Conservation (phyloP, 1,284 basidiomycete species). For the Trichosporon sp. region DNA sequence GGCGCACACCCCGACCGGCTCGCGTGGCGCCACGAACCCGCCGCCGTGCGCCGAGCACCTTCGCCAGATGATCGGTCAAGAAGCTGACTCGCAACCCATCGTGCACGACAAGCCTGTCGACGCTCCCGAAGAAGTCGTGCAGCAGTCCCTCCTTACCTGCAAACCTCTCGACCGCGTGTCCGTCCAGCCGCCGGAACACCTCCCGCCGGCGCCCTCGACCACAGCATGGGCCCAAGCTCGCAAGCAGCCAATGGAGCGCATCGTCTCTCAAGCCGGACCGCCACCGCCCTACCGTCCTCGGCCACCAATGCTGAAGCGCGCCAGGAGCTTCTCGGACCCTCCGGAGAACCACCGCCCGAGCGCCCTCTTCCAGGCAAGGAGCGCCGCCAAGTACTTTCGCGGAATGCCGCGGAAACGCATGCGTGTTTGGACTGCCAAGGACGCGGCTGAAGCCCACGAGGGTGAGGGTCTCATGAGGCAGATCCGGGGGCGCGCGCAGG, state of each 20-base stretch:
- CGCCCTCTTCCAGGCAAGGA: slow-evolving; percentile 23
- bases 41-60: slow-evolving; percentile 29
- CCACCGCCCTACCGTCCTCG: slow-evolving; percentile 1
- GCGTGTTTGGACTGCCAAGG: slow-evolving; percentile 31
- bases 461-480: slow-evolving; percentile 33
- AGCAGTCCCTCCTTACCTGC: slow-evolving; percentile 28
- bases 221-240: slow-evolving; percentile 25
- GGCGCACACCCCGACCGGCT: background rate
- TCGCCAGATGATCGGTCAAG: slow-evolving; percentile 28
- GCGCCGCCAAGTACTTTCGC: slow-evolving; percentile 31
- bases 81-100: background rate
- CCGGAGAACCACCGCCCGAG: slow-evolving; percentile 31
- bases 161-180: slow-evolving; percentile 32
- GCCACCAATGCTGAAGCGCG: slow-evolving; percentile 27
- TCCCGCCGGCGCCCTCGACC: background rate
- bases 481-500: slow-evolving; percentile 33
- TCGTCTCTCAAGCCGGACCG: slow-evolving; percentile 28
- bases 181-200: slow-evolving; percentile 19
- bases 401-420: slow-evolving; percentile 29
- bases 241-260: slow-evolving; percentile 32
- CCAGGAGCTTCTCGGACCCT: slow-evolving; percentile 32
- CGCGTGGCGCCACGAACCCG: slow-evolving; percentile 20
- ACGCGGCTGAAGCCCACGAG: slow-evolving; percentile 30
- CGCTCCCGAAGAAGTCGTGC: background rate
- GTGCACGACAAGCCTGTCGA: background rate